These are phyloP conservation scores for Thelephora terrestris DNA, from an alignment of 1,284 basidiomycete genomes.

Conservation along the genomic window DNA sequence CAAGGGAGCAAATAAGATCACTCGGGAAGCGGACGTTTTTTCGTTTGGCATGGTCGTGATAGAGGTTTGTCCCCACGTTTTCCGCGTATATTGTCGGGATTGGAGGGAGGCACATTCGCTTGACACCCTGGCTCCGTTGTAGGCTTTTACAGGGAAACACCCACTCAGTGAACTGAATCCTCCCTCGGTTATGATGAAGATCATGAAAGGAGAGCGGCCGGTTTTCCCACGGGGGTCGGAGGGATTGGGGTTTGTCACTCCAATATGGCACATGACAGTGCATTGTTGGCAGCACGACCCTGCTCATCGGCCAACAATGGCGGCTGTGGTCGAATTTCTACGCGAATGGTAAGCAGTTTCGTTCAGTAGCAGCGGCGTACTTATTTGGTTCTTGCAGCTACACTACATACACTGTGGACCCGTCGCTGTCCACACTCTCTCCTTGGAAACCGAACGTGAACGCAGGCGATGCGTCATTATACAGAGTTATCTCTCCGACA, in stretches of 20 bases:
- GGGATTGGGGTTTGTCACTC: background rate
- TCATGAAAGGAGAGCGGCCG: background rate
- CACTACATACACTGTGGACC: too few species aligned
- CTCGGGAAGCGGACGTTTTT: background rate
- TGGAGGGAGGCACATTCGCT: too few species aligned
- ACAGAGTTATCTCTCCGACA: too few species aligned
- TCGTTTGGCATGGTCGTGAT: background rate
- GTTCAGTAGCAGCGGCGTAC: too few species aligned
- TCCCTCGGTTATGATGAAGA: background rate
- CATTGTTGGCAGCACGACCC: background rate
- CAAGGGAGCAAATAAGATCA: background rate
- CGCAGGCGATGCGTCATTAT: too few species aligned
- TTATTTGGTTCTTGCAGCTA: too few species aligned
- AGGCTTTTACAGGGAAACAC: background rate
- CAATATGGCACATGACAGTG: background rate
- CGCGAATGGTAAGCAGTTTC: background rate
- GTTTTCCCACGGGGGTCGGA: background rate
- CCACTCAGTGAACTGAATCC: background rate
- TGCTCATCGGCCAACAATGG: background rate
- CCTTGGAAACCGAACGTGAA: too few species aligned
- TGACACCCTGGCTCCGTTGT: background rate
- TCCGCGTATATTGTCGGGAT: too few species aligned
- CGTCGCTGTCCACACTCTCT: too few species aligned
- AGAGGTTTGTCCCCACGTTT: background rate
- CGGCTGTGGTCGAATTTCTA: background rate